A percentile compares a stretch with the other conserved stretches of the same genome.
Conservation (phyloP, 1,284 basidiomycete genomes). For the Leccinum cinnamomeum region DNA sequence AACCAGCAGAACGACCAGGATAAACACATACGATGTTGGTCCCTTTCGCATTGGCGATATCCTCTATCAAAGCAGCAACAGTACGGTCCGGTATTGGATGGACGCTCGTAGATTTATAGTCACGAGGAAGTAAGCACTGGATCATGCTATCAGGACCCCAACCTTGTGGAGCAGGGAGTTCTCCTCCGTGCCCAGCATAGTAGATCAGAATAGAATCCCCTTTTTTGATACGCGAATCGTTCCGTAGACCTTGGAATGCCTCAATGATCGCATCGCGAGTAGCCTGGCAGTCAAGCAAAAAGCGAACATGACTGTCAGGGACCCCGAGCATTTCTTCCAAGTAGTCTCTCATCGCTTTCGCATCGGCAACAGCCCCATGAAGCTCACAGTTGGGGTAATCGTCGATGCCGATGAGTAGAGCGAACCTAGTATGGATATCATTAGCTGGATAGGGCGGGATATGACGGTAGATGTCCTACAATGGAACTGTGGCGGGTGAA, state of each 20-base stretch:
- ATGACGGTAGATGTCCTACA: neutral
- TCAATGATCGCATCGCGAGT: too few species aligned
- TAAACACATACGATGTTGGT: constrained; percentile 46
- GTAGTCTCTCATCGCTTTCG: too few species aligned
- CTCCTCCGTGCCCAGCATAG: constrained; percentile 63
- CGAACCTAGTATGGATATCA: constrained; percentile 41
- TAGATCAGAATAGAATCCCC: constrained; percentile 63
- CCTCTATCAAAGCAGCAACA: constrained; percentile 50
- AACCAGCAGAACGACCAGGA: neutral
- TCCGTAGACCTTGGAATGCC: too few species aligned
- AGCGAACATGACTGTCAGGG: too few species aligned
- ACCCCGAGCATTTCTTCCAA: too few species aligned
- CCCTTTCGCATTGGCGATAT: constrained; percentile 53
- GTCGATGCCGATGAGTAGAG: constrained; percentile 60
- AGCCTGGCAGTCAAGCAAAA: too few species aligned
- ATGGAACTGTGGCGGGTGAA: neutral
- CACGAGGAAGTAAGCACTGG: constrained; percentile 57
- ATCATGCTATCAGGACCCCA: constrained; percentile 39
- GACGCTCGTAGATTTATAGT: constrained; percentile 44
- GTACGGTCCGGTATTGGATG: constrained; percentile 54
- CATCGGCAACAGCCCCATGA: too few species aligned
- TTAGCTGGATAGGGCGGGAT: neutral
- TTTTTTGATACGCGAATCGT: constrained; percentile 21
- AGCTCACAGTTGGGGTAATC: constrained; percentile 42
- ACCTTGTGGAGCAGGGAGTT: constrained; percentile 52